Base-by-base conservation (phyloP, 495 filamentous ascomycete species). In the Thozetella sp. region DNA sequence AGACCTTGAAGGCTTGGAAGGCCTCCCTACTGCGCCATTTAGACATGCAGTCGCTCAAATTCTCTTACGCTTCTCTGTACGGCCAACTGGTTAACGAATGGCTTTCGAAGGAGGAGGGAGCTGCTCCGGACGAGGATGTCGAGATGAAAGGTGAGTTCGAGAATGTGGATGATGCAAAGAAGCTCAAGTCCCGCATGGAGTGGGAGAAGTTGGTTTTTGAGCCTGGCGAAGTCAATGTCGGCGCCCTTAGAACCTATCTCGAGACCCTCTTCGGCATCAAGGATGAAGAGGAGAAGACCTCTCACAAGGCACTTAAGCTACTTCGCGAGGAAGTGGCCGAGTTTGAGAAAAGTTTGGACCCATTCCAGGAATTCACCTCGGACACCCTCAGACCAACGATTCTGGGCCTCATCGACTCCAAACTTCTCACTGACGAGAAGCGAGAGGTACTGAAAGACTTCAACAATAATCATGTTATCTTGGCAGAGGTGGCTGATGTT, bases 121-220 rank as follows among this genome's bases (percentile, higher is more conserved):
- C 24, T 19, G 52, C 56, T 11, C 43, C 25, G 3, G 68, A 22
- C 4, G 58, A 61, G 15, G 58, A 60, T 11, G 53, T 61, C 3
- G 63, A 58, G 9, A 78, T 60, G 65, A 75, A 23, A 46, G 76
- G 61, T 66, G 70, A 51, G 11, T 81, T 80, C 60, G 78, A 80
- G 52, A 64, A 76, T 22, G 57, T 83, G 37, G 76, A 73, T 3
- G 65, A 72, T 25, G 68, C 76, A 19, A 76, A 80, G 64, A 82
- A 78, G 64, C 72, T 77, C 51, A 76, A 83, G 13, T 69, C 78
- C 45, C 71, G 79, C 13, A 64, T 66, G 10, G 62, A 74, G 24
- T 90, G 86, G 83, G 87, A 90, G 70, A 65, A 71, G 1, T 66
- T 79, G 40, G 87, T 85, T n/a, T 90, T 92, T 63, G 78, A 72